Evolutionary conservation across 257 asterid species (phyloP), one percentile per base, ranked within the genome.

Genomic region (Marsdenia floribunda): DNA sequence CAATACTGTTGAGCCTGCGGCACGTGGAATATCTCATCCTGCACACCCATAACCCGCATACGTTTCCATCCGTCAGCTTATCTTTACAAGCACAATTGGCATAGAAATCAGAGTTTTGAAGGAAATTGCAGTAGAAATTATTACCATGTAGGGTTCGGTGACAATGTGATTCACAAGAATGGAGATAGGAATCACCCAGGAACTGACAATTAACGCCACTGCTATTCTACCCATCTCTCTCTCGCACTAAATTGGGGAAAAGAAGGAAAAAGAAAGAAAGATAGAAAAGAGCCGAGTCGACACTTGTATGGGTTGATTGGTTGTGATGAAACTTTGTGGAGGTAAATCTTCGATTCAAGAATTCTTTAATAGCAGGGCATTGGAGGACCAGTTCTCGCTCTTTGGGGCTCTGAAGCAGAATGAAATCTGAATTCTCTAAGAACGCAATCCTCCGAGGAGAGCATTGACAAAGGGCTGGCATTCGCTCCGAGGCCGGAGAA

Each of bases 1-100:
- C 98, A 95, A 79, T 90, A 95, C 82, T 85, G 86, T 72, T 90
- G 93, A 37, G 90, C 96, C 78, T 92, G 98, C 44, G 96, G 98
- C 15, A 92, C 84, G 74, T 95, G 99, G 81, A 92, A 95, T 78
- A 95, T 92, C 87, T 95, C 99, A 76, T 95, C 99, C 99, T 95
- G 85, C 84, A 83, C 74, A 83, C 76, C 78, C 66, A 71, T 75
- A 68, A 74, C 42, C 53, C 46, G 50, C 54, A 55, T 12, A 66
- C 13, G 58, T 19, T 35, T 65, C 74, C 33, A 68, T 44, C 80
- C 72, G 80, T 59, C 80, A 46, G 54, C 75, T 60, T 50, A 44
- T 40, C 68, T 13, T 67, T 11, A 24, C 69, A 21, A 40, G 40
- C 70, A 67, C 29, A 40, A 71, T 33, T 8, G 49, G 14, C 58